phyloP scores from a whole-genome alignment of 225 moss, liverwort and hornwort species.

The Pseudoscleropodium purum region DNA sequence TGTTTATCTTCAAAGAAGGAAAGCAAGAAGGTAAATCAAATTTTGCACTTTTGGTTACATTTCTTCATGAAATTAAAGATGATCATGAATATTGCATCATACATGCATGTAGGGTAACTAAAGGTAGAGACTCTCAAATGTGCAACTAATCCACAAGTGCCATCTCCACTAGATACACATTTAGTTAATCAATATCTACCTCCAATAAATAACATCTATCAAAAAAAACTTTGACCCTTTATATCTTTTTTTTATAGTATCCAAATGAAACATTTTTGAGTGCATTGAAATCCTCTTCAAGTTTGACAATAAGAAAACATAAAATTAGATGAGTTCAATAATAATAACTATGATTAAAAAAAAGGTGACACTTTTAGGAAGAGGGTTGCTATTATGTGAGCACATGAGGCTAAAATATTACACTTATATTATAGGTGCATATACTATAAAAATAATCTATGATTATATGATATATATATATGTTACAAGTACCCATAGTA shows the following conservation, averaged over 20 bases:
- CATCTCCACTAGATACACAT: background rate
- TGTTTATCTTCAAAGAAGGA: background rate
- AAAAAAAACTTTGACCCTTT: too few species aligned
- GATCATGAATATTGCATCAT: background rate
- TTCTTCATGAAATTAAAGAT: background rate
- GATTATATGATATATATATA: too few species aligned
- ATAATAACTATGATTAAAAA: background rate
- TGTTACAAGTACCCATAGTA: too few species aligned
- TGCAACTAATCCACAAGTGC: fast-evolving
- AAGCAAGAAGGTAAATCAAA: background rate
- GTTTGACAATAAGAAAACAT: background rate
- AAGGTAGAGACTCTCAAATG: background rate
- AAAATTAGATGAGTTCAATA: background rate
- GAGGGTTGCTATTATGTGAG: too few species aligned
- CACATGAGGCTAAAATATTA: too few species aligned
- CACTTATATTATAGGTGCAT: too few species aligned
- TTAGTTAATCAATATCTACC: background rate
- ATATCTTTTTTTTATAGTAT: background rate
- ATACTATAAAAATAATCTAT: too few species aligned
- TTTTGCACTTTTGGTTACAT: background rate
- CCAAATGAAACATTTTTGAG: background rate
- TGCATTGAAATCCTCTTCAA: background rate
- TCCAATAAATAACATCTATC: background rate
- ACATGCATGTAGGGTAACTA: background rate
- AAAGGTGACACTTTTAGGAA: background rate